Conservation (phyloP, 371 early-diverging fungal species). For the Mucor saturninus region DNA sequence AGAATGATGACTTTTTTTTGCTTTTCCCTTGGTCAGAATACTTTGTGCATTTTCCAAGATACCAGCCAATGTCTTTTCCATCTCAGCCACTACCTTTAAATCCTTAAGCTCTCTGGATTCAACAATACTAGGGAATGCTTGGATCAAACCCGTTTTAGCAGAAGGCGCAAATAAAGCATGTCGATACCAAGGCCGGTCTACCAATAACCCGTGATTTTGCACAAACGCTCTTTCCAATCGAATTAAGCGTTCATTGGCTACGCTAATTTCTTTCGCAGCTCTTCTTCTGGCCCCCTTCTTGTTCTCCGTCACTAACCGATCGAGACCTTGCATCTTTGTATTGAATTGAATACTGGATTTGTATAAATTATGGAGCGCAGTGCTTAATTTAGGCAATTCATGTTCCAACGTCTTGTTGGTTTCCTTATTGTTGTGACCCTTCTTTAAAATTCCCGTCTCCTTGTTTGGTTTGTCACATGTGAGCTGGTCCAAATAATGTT, state of each 20-base stretch:
- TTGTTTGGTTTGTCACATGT: slow-evolving; percentile 4
- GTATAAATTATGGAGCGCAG: slow-evolving; percentile 11
- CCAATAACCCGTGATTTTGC: slow-evolving; percentile 50
- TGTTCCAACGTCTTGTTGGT: slow-evolving; percentile 14
- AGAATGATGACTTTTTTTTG: not conserved
- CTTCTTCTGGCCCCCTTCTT: slow-evolving; percentile 15
- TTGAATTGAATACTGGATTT: slow-evolving; percentile 13
- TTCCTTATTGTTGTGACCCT: not conserved
- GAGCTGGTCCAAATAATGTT: slow-evolving; percentile 9
- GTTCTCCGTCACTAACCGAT: not conserved
- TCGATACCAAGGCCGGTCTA: slow-evolving; percentile 61
- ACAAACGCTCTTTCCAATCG: slow-evolving; percentile 61
- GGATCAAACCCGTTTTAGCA: slow-evolving; percentile 47
- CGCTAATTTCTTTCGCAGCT: slow-evolving; percentile 25
- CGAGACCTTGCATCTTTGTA: slow-evolving; percentile 18
- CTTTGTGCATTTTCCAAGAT: slow-evolving; percentile 15
- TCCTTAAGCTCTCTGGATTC: slow-evolving; percentile 27
- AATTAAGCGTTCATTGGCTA: slow-evolving; percentile 48
- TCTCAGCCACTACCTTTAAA: not conserved
- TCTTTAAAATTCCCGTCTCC: not conserved
- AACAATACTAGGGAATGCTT: slow-evolving; percentile 53
- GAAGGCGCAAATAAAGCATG: slow-evolving; percentile 65
- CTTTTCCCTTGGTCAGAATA: slow-evolving; percentile 15
- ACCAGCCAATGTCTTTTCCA: slow-evolving; percentile 1
- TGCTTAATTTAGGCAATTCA: slow-evolving; percentile 8